Percentiles rank a stretch among this genome's conserved stretches.
Evolutionary conservation across 2,329 filamentous ascomycete species (phyloP).

Genomic region (Fonsecaea erecta): DNA sequence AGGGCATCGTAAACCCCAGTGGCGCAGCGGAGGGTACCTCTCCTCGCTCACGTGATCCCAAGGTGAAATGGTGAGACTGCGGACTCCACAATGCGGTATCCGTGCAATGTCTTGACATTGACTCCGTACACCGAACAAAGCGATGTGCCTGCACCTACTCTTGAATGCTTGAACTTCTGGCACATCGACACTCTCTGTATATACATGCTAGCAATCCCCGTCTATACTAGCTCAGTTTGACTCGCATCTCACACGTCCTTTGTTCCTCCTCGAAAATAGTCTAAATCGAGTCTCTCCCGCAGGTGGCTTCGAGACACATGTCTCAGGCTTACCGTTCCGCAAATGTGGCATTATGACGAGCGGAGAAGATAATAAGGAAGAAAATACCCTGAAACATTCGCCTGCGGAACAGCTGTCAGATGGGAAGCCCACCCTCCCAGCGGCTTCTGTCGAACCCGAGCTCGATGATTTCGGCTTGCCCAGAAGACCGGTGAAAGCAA

Average conservation of each 20-base stretch:
- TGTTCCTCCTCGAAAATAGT: conserved; percentile 6
- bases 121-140: neutral
- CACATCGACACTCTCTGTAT: neutral
- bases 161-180: neutral
- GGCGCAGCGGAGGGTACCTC: neutral
- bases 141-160: neutral
- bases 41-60: neutral
- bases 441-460: conserved; percentile 44
- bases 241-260: conserved; percentile 2
- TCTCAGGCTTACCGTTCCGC: conserved; percentile 26
- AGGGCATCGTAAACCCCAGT: neutral
- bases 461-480: conserved; percentile 75
- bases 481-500: conserved; percentile 48
- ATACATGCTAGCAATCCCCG: neutral
- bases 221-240: neutral
- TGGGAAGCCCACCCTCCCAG: neutral
- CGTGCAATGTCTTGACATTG: neutral
- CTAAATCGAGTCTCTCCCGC: conserved; percentile 9
- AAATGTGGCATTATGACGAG: conserved; percentile 33
- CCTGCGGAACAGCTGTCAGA: neutral
- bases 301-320: conserved; percentile 26
- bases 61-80: neutral
- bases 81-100: neutral
- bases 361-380: conserved; percentile 18
- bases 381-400: conserved; percentile 10